Evolutionary conservation across 2,329 filamentous ascomycete genomes (phyloP), one percentile per base, ranked within the genome.

Genomic region (Leptographium galeiforme): DNA sequence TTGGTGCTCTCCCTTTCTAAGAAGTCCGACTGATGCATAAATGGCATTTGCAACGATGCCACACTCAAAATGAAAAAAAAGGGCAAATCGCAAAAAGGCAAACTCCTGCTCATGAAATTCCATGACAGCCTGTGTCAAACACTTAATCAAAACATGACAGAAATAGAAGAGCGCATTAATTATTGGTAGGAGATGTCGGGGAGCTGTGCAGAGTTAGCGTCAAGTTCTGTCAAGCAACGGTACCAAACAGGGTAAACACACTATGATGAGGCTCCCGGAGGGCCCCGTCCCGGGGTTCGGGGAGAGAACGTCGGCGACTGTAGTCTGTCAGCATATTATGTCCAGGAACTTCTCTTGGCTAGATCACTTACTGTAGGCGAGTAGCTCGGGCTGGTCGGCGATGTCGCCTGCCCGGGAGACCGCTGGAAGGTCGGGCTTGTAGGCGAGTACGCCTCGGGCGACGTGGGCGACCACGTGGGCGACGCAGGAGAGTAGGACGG

Each of bases 401-500:
- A 84, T 61, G 72, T 69, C 59, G 76, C 72, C 54, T 75, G 68
- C 60, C 78, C 73, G 53, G 73, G 72, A 58, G 73, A 74, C 56
- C 72, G 72, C 60, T 75, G 71, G 75, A 79, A 82, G 56, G 72
- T 72, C 34, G 80, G 80, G 60, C 79, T 82, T 45, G 79, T 82
- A 6, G 80, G 79, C 49, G 79, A 82, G 68, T 83, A 83, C 2
- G 74, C 72, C 56, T 75, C 73, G 13, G 78, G 78, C 43, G 85
- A 89, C 8, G 85, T 87, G 3, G 87, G 86, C 54, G 86, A 89
- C 72, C 87, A 90, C 30, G 76, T 79, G n/a, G 85, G 85, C 50
- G 85, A 88, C 4, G 82, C 82, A 48, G 85, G 84, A 36, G 76
- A 80, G 67, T 84, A 85, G 5, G 74, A 75, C n/a, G 75, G 79